Evolutionary conservation across 305 asterid genomes (phyloP), one percentile per base, ranked within the genome.

Genomic region (Fraxinus velutina): DNA sequence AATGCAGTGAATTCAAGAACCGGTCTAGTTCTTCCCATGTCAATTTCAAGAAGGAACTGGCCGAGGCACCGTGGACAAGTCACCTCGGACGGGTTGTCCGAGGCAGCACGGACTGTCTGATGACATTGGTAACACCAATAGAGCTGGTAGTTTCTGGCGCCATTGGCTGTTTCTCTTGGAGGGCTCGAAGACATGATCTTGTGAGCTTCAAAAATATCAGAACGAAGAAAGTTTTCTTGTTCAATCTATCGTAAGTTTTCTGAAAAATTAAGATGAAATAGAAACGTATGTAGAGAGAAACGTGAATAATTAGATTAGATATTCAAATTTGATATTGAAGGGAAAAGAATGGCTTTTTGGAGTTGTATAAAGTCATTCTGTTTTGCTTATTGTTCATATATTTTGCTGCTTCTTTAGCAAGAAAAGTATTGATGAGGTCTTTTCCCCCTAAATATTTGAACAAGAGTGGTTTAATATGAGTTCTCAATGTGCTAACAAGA

Each of bases 111-210:
- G 32, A 90, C 94, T 13, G 88, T 81, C 12, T 87, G 92, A 84
- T 93, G 98, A 87, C 98, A 96, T 57, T 96, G 94, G 84, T 92
- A 94, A 76, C 99, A 96, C 97, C 97, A 93, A 76, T 91, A 94
- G 79, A 84, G 85, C 80, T 60, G 90, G 89, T 86, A 89, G 87
- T 75, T 86, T 37, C 86, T 75, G 80, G 27, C 52, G 9, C 34
- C 87, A 33, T 83, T 81, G 47, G 73, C 71, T 24, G 76, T 79
- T 50, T 32, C 81, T 19, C 55, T 73, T 15, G 88, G 79, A 75
- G 89, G 89, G 84, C 76, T 87, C 57, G 52, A 50, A 47, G 94
- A 85, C 93, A 89, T 88, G 70, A 21, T 27, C 21, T 68, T 15
- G 82, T 84, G 37, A 29, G 22, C 42, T 70, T 30, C 5, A 6